phyloP scores from a whole-genome alignment of 805 yeast genomes.

The Metahyphopichia silvanorum region DNA sequence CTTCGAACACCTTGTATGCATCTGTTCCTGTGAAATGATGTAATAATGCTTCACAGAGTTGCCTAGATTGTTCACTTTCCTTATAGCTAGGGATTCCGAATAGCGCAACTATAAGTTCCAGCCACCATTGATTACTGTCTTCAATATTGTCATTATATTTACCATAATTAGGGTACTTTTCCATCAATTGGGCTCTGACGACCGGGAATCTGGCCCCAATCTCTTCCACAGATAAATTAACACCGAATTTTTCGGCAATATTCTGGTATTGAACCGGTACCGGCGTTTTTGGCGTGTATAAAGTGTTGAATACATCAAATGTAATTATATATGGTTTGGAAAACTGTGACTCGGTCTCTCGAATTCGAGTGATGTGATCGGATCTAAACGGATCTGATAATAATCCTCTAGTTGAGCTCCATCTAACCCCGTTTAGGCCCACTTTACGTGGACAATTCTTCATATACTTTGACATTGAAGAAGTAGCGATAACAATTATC shows the following conservation, averaged over 20 bases:
- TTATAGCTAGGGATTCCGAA: constrained; percentile 32
- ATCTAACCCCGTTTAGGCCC: too few relatives aligned
- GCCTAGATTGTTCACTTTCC: constrained; percentile 18
- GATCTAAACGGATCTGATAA: constrained; percentile 23
- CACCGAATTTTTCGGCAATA: constrained; percentile 42
- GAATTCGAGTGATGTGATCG: constrained; percentile 18
- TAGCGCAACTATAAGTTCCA: constrained; percentile 40
- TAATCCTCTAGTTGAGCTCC: too few relatives aligned
- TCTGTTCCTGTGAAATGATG: constrained; percentile 45
- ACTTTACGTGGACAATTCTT: neutral
- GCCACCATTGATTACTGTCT: constrained; percentile 55
- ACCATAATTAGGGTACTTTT: constrained; percentile 61
- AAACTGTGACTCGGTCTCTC: constrained; percentile 23
- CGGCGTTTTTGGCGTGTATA: constrained; percentile 55
- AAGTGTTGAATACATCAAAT: constrained; percentile 67
- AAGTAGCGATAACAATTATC: too few relatives aligned
- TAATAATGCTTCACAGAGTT: constrained; percentile 45
- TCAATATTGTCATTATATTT: constrained; percentile 25
- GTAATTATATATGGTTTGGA: constrained; percentile 51
- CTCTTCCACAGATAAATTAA: constrained; percentile 24
- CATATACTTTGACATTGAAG: too few relatives aligned
- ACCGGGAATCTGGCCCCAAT: constrained; percentile 22
- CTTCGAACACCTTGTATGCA: constrained; percentile 54
- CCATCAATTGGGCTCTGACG: constrained; percentile 33
- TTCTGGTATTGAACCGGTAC: constrained; percentile 52